phyloP scores from a whole-genome alignment of 768 basidiomycete species.

The Lepiota brunneoincarnata region DNA sequence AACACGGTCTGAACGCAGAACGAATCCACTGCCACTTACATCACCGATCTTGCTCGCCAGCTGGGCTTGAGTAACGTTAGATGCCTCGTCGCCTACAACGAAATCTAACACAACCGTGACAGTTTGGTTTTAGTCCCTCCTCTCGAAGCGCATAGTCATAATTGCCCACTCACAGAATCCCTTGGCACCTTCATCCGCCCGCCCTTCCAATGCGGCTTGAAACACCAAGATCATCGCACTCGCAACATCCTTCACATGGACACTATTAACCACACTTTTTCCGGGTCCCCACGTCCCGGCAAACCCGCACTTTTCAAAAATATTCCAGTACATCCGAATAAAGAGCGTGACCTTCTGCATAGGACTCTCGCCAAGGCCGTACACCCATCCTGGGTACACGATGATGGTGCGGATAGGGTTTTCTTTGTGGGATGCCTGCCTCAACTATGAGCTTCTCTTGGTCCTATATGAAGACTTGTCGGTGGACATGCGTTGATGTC shows the following conservation, averaged over 20 bases:
- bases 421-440: slow-evolving; percentile 36
- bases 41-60: slow-evolving; percentile 34
- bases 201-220: slow-evolving; percentile 37
- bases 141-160: not conserved
- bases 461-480: slow-evolving; percentile 18
- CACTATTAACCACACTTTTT: slow-evolving; percentile 30
- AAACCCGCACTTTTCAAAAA: slow-evolving; percentile 28
- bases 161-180: slow-evolving; percentile 38
- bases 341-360: slow-evolving; percentile 35
- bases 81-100: slow-evolving; percentile 24
- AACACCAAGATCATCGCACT: slow-evolving; percentile 32
- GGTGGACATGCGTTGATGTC: slow-evolving; percentile 16
- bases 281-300: slow-evolving; percentile 44
- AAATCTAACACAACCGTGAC: slow-evolving; percentile 28
- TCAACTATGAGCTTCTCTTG: slow-evolving; percentile 31
- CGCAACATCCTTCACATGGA: slow-evolving; percentile 40
- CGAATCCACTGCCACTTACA: slow-evolving; percentile 24
- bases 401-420: slow-evolving; percentile 43
- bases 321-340: slow-evolving; percentile 34
- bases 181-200: slow-evolving; percentile 37
- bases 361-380: slow-evolving; percentile 38
- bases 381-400: slow-evolving; percentile 39
- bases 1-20: not conserved
- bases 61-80: slow-evolving; percentile 26
- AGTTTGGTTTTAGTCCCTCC: slow-evolving; percentile 7